Evolutionary conservation across 495 filamentous ascomycete species (phyloP).

Genomic region (Rostrohypoxylon terebratum): DNA sequence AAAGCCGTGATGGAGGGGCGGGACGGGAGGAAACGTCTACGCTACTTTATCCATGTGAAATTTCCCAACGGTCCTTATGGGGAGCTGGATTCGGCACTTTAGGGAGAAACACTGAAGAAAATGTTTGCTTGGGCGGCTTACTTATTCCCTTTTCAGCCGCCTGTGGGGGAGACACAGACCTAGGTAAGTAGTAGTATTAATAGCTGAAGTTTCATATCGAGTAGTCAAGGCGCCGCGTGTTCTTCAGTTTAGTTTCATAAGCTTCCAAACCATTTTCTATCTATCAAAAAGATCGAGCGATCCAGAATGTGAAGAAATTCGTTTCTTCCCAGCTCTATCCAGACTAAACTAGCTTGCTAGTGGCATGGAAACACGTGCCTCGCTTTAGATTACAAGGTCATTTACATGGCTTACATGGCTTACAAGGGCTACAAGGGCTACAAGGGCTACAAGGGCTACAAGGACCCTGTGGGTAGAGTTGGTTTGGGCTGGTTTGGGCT

Average conservation of each 20-base stretch:
- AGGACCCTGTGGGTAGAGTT: not conserved
- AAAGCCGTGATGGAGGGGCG: constrained; percentile 29
- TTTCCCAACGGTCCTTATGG: constrained; percentile 1
- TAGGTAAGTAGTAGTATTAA: no score
- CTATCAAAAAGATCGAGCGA: constrained; percentile 28
- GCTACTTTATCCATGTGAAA: constrained; percentile 7
- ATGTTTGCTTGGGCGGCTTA: constrained; percentile 3
- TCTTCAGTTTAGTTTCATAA: constrained; percentile 18
- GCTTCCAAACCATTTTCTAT: not conserved
- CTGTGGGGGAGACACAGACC: not conserved
- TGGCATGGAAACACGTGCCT: constrained; percentile 41
- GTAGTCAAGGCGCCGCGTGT: constrained; percentile 1
- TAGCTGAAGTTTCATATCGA: not conserved
- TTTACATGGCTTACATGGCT: no score
- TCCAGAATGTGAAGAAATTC: constrained; percentile 27
- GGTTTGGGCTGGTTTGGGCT: constrained; percentile 22
- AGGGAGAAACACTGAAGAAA: not conserved
- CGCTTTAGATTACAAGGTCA: constrained; percentile 12
- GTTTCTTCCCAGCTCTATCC: constrained; percentile 32
- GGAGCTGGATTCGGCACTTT: not conserved
- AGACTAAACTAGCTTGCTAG: constrained; percentile 24
- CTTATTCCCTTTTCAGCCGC: constrained; percentile 19
- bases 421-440: not conserved
- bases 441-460: not conserved
- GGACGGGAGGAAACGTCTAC: constrained; percentile 21